Evolutionary conservation across 129 eudicot genomes (phyloP).

Genomic region (Centrapalus pauciflorus): DNA sequence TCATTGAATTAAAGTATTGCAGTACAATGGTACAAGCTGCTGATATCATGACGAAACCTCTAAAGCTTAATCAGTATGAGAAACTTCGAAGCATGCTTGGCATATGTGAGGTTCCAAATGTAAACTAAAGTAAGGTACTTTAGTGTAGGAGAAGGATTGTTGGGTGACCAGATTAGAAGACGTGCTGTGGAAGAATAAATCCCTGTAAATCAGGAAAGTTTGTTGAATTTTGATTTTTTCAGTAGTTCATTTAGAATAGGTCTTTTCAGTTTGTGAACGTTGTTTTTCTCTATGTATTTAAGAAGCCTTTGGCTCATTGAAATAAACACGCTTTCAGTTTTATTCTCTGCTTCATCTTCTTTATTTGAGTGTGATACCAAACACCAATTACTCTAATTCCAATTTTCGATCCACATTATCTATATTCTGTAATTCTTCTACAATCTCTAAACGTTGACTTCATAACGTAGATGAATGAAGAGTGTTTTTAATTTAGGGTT

Average conservation of each 20-base stretch:
- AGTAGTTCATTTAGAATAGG: too few relatives aligned
- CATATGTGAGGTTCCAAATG: background rate
- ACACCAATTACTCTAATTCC: background rate
- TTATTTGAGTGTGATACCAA: too few relatives aligned
- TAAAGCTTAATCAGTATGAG: background rate
- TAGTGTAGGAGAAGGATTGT: background rate
- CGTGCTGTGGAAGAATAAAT: too few relatives aligned
- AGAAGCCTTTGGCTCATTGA: too few relatives aligned
- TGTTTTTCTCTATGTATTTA: too few relatives aligned
- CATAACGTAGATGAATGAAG: conserved; percentile 30
- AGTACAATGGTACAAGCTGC: background rate
- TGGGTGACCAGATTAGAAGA: too few relatives aligned
- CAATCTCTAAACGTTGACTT: background rate
- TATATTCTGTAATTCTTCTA: background rate
- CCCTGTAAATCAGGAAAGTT: too few relatives aligned
- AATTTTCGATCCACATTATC: background rate
- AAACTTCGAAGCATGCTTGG: background rate
- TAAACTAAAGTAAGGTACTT: background rate
- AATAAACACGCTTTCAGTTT: too few relatives aligned
- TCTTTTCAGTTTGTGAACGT: too few relatives aligned
- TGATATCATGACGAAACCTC: background rate
- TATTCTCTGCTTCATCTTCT: too few relatives aligned
- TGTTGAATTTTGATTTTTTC: too few relatives aligned
- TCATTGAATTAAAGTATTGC: too few relatives aligned
- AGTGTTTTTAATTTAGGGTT: conserved; percentile 26